Evolutionary conservation across 2,329 filamentous ascomycete genomes (phyloP).

Genomic region (Reticulascus tulasneorum): DNA sequence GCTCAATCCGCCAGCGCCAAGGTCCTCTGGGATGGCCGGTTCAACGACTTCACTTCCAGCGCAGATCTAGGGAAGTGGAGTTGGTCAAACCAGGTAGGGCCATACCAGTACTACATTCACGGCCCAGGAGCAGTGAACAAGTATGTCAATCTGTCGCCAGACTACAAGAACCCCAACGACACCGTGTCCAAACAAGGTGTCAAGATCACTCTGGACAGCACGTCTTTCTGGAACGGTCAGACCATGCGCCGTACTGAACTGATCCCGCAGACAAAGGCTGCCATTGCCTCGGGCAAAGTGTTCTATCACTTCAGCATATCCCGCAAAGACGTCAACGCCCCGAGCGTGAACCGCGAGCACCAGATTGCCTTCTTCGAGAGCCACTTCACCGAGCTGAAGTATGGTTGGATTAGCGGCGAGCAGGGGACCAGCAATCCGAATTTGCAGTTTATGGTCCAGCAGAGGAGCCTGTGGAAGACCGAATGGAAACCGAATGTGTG

Average conservation of each 20-base stretch:
- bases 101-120: constrained; percentile 76
- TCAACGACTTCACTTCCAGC: constrained; percentile 55
- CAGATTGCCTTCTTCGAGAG: constrained; percentile 62
- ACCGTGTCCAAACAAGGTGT: constrained; percentile 57
- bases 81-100: constrained; percentile 63
- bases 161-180: constrained; percentile 64
- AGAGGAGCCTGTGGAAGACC: constrained; percentile 58
- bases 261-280: constrained; percentile 64
- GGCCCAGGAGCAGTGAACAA: constrained; percentile 50
- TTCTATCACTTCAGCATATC: constrained; percentile 71
- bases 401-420: constrained; percentile 53
- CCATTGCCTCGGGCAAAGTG: constrained; percentile 63
- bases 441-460: constrained; percentile 62
- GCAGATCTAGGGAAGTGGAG: constrained; percentile 58
- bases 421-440: constrained; percentile 42
- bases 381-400: constrained; percentile 73
- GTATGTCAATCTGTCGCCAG: constrained; percentile 58
- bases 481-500: constrained; percentile 60
- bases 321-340: constrained; percentile 54
- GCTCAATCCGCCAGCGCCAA: constrained; percentile 7
- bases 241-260: constrained; percentile 70
- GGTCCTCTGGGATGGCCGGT: constrained; percentile 61
- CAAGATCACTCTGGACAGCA: constrained; percentile 62
- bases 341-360: constrained; percentile 61
- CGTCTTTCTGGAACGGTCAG: constrained; percentile 68